phyloP scores from a whole-genome alignment of 2,329 filamentous ascomycete species.

The Biscogniauxia sp. region DNA sequence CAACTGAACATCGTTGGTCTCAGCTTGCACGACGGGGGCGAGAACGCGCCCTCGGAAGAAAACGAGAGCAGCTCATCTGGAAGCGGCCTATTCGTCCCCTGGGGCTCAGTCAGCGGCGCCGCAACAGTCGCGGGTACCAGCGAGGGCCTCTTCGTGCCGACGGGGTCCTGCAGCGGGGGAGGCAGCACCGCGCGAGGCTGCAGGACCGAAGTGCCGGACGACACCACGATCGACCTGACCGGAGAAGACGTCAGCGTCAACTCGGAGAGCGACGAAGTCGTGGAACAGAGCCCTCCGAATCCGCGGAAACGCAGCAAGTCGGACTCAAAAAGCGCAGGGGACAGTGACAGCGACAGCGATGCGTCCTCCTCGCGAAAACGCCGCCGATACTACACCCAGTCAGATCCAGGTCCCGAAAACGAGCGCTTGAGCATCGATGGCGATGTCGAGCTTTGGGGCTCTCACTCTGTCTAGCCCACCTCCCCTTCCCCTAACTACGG shows the following conservation, averaged over 20 bases:
- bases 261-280: constrained; percentile 2
- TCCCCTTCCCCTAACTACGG: too few species aligned
- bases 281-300: constrained; percentile 1
- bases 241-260: not conserved
- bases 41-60: not conserved
- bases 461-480: too few species aligned
- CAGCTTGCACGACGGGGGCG: not conserved
- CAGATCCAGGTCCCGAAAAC: too few species aligned
- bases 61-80: not conserved
- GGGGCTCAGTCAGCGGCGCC: not conserved
- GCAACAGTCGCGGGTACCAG: not conserved
- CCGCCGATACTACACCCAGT: too few species aligned
- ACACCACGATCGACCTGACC: not conserved
- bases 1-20: not conserved
- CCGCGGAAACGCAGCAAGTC: too few species aligned
- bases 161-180: not conserved
- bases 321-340: too few species aligned
- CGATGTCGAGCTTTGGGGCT: too few species aligned
- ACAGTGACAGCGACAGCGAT: too few species aligned
- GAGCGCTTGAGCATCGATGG: too few species aligned
- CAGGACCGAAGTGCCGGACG: not conserved
- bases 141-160: too few species aligned
- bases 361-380: too few species aligned
- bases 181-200: not conserved
- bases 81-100: not conserved